Conservation (phyloP, 2,329 filamentous ascomycete species). For the Cadophora gregata region DNA sequence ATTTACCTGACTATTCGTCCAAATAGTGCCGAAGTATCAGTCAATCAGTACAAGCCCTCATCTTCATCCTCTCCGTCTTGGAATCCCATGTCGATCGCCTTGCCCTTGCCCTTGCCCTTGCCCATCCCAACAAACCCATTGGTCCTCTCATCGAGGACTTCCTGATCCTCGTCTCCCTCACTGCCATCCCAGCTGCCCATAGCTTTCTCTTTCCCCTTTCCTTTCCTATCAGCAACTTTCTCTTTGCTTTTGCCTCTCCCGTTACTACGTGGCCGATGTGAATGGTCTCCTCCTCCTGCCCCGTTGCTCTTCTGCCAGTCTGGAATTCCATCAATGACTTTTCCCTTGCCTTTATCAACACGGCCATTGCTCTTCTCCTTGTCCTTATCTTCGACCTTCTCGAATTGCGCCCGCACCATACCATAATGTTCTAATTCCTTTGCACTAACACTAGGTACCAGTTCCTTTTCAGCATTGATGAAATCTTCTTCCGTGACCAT, state of each 20-base stretch:
- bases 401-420: slow-evolving; percentile 80
- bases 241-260: slow-evolving; percentile 38
- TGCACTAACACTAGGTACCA: slow-evolving; percentile 91
- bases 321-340: slow-evolving; percentile 17
- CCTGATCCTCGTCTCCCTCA: slow-evolving; percentile 45
- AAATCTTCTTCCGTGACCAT: slow-evolving; percentile 92
- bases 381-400: slow-evolving; percentile 59
- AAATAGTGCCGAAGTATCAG: background rate
- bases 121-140: slow-evolving; percentile 24
- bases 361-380: slow-evolving; percentile 23
- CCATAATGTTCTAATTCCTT: slow-evolving; percentile 95
- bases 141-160: slow-evolving; percentile 26
- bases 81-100: slow-evolving; percentile 54
- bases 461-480: slow-evolving; percentile 76
- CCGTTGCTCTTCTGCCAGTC: slow-evolving; percentile 21
- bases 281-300: slow-evolving; percentile 11
- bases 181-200: slow-evolving; percentile 44
- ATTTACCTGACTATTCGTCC: background rate
- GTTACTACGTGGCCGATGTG: slow-evolving; percentile 27
- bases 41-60: slow-evolving; percentile 26
- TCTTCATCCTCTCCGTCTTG: slow-evolving; percentile 27
- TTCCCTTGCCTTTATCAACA: slow-evolving; percentile 30
- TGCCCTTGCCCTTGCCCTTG: slow-evolving; percentile 58
- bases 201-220: slow-evolving; percentile 48
- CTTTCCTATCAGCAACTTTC: slow-evolving; percentile 35